Evolutionary conservation across 2,329 filamentous ascomycete species (phyloP), one percentile per base, ranked within the genome.

Genomic region (Nothopassalora personata): DNA sequence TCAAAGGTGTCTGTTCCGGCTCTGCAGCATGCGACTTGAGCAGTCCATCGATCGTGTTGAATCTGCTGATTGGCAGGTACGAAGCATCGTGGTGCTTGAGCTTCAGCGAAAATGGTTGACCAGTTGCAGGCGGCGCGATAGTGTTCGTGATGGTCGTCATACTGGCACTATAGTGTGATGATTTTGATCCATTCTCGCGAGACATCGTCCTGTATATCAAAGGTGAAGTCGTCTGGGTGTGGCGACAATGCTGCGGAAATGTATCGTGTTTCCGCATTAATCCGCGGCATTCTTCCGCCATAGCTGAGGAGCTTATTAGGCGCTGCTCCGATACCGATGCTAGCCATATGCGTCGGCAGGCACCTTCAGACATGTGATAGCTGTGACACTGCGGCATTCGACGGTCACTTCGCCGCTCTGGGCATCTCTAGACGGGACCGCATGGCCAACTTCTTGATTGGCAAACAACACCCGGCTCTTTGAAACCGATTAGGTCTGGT

Each of bases 31-130:
- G 68, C n/a, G 60, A 66, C 53, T 67, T 67, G 18, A 73, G 64
- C 7, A 73, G 46, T 28, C 71, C 70, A 49, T 72, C 70, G 55
- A 73, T 71, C 2, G 71, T 73, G 11, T 61, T 55, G 64, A 67
- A 71, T 13, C 58, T 57, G 30, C 66, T 62, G 18, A 66, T 65
- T 6, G 68, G 64, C n/a, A 68, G 61, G 54, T 69, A 67, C 13
- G 57, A 53, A 13, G 62, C 59, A 45, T 64, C 62, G 49, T 64
- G 59, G 53, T 64, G 62, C 13, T 60, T 54, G 13, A 62, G 57
- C 53, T 60, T 62, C 30, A 59, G 46, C 1, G 59, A 58, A 49
- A 58, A 60, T 15, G 54, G 49, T 27, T 55, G 57, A 10, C 18
- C 50, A 43, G 52, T 54, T 39, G 55, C 58, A 13, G 36, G 43